Conservation (phyloP, 2,329 filamentous ascomycete genomes). For the Trichoderma simmonsii region DNA sequence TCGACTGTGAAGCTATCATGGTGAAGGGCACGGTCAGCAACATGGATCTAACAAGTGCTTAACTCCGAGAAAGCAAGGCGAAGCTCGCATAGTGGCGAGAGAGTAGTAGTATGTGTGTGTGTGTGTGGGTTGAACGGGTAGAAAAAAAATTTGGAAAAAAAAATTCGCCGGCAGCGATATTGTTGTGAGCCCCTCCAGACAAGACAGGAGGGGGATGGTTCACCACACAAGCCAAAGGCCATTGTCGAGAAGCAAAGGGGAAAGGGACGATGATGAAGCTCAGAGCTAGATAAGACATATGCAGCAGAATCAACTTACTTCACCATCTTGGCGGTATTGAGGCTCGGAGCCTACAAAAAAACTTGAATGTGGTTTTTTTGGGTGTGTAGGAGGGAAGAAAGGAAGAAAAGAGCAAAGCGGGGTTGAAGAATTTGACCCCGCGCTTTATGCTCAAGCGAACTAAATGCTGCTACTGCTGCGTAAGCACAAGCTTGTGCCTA, state of each 20-base stretch:
- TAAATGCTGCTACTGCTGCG: constrained; percentile 18
- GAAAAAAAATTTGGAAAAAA: constrained; percentile 2
- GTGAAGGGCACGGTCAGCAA: constrained; percentile 32
- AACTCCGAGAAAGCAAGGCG: constrained; percentile 16
- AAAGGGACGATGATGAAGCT: constrained; percentile 11
- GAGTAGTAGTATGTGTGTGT: background rate
- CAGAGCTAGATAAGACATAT: background rate
- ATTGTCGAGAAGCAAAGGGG: background rate
- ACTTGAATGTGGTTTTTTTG: constrained; percentile 31
- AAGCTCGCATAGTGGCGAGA: background rate
- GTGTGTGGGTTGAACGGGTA: background rate
- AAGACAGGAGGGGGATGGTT: constrained; percentile 12
- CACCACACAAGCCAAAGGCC: background rate
- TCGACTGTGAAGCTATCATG: constrained; percentile 90
- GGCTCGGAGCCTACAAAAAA: constrained; percentile 42
- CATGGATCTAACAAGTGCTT: constrained; percentile 13
- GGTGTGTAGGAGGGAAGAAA: constrained; percentile 31
- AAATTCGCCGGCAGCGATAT: background rate
- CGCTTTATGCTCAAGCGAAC: constrained; percentile 32
- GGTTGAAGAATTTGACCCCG: constrained; percentile 44
- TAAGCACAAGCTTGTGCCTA: constrained; percentile 12
- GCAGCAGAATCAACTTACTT: constrained; percentile 69
- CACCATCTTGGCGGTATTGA: constrained; percentile 95
- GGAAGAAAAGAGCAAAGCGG: constrained; percentile 42
- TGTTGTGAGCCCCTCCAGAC: background rate